phyloP scores from a whole-genome alignment of 345 rosid species.

The Bruguiera parviflora region DNA sequence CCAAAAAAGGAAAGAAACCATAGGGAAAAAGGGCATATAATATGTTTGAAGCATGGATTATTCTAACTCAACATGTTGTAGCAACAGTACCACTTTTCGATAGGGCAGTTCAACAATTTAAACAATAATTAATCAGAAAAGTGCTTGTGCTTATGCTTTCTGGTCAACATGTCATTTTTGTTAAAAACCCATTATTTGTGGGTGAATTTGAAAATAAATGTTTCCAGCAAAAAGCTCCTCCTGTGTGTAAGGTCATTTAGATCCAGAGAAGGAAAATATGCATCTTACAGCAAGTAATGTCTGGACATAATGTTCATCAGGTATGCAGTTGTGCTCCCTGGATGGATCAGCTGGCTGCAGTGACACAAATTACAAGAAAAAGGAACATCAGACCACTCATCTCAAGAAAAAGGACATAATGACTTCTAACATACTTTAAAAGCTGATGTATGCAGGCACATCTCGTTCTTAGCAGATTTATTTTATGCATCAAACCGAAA shows the following conservation, averaged over 20 bases:
- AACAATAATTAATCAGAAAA: no score
- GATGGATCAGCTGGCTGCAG: conserved; percentile 74
- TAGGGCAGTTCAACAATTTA: no score
- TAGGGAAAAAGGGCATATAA: no score
- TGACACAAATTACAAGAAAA: conserved; percentile 17
- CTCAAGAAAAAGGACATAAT: no score
- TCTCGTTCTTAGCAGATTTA: background rate
- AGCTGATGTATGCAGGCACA: background rate
- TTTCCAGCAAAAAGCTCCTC: background rate
- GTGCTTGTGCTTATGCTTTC: no score
- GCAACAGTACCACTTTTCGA: no score
- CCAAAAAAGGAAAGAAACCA: background rate
- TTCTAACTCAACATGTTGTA: no score
- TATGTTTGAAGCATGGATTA: no score
- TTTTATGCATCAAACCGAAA: background rate
- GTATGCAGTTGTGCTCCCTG: conserved; percentile 92
- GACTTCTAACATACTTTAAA: background rate
- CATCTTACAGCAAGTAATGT: conserved; percentile 81
- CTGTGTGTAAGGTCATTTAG: background rate
- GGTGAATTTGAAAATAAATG: no score
- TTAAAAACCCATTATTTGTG: no score
- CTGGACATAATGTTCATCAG: conserved; percentile 97
- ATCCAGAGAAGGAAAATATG: background rate
- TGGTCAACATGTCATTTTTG: no score
- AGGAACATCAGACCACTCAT: background rate